Base-by-base conservation (phyloP, 345 rosid genomes). In the Eucalyptus sp. region DNA sequence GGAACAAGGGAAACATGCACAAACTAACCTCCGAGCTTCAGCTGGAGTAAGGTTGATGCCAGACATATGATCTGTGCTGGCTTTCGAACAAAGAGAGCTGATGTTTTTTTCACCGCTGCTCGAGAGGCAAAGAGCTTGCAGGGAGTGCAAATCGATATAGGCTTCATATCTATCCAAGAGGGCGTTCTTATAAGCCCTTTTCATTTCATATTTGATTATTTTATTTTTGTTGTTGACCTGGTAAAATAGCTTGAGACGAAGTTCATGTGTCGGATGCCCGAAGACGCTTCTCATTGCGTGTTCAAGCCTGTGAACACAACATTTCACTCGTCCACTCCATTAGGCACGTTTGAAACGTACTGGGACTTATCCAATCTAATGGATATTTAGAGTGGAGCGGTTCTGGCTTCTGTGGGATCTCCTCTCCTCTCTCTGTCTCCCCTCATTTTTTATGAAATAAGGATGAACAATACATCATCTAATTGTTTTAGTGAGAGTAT, bases 361-460 rank as follows among this genome's bases (percentile, higher is more conserved):
- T 20, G 48, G 43, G 48, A 20, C 24, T 1, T 37, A 10, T 1
- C 20, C 11, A 18, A 71, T 5, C 20, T 37, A 17, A 2, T 22
- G 24, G 83, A 41, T 18, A 52, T 52, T 52, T 52, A 31, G 24
- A 15, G 10, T 52, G 76, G 41, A 66, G 6, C 20, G 10, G 27
- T 33, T 71, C 81, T 10, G 43, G 58, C 58, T 1, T 52, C 58
- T 52, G 58, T 76, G 46, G 8, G 27, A 20, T 37, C 24, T 76
- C 83, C 22, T 18, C 43, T 43, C 41, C 46, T 52, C 58, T 50
- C 51, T 44, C 46, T 52, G 24, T 52, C 58, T 7, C 81, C 6
- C 5, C 12, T 0, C 0, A 1, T 31, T 20, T 71, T 37, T 4
- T 17, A 76, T 37, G 13, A 18, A 76, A 76, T 10, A 10, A 76